These are phyloP conservation scores for Boletus pseudo-olivaceus DNA, from an alignment of 768 basidiomycete species.

Conservation along the genomic window DNA sequence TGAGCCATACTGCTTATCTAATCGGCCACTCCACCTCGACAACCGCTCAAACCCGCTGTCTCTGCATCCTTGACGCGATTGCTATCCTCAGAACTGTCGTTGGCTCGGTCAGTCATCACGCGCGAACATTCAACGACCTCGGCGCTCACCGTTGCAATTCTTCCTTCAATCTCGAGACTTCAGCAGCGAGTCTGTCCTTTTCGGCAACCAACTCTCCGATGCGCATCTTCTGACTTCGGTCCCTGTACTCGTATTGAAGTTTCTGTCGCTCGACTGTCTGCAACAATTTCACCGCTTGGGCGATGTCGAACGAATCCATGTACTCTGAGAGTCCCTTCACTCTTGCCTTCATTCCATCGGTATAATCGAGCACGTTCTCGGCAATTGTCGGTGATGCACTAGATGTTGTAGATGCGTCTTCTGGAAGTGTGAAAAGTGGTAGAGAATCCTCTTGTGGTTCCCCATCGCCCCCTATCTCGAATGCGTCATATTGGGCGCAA, in stretches of 20 bases:
- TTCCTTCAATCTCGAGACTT: constrained; percentile 17
- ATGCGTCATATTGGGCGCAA: background rate
- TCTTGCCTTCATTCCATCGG: constrained; percentile 17
- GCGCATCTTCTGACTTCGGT: constrained; percentile 20
- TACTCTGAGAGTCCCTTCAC: constrained; percentile 25
- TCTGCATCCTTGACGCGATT: constrained; percentile 8
- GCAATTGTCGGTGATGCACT: constrained; percentile 23
- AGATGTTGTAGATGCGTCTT: constrained; percentile 7
- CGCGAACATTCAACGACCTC: background rate
- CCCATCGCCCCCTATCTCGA: background rate
- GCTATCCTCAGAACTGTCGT: constrained; percentile 7
- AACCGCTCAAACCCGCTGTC: background rate
- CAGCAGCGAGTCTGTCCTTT: constrained; percentile 10
- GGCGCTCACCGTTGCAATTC: constrained; percentile 15
- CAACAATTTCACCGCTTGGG: constrained; percentile 11
- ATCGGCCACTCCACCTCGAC: background rate
- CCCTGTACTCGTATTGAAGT: constrained; percentile 20
- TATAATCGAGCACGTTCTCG: constrained; percentile 27
- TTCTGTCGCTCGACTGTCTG: constrained; percentile 23
- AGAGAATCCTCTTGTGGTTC: constrained; percentile 13
- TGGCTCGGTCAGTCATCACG: background rate
- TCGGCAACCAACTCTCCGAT: constrained; percentile 21
- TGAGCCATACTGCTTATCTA: constrained; percentile 25
- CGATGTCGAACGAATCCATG: constrained; percentile 27
- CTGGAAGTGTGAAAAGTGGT: constrained; percentile 17